Evolutionary conservation across 1,284 basidiomycete genomes (phyloP), one percentile per base, ranked within the genome.

Genomic region (Schizophyllum amplum): DNA sequence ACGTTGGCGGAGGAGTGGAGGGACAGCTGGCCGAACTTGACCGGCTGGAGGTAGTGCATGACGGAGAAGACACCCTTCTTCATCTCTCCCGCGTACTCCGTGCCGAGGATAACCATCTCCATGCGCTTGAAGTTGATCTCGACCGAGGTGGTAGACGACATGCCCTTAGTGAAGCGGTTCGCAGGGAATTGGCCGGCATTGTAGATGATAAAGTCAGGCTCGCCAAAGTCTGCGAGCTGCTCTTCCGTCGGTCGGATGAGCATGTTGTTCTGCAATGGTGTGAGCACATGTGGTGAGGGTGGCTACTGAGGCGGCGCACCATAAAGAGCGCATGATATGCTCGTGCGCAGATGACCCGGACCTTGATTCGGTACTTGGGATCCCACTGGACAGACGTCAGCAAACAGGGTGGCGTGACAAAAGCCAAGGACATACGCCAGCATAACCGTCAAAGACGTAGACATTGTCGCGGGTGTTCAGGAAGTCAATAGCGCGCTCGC

Each of bases 61-160:
- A 99, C 95, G 55, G 92, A 94, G 81, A 99, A 99, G 72, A 99
- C 92, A 73, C 97, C 97, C 86, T 99, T 99, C 82, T 99, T 99
- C 97, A 99, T 99, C 80, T 99, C 97, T 62, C 97, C 97, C 55
- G 97, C 97, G 73, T 99, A 99, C 73, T 99, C 96, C 57, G 97
- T 98, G 61, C 97, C 96, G 67, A 99, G 92, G 70, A 99, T 99
- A 70, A 99, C 95, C 96, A 99, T 99, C 77, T 99, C 97, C 91
- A 95, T 98, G 58, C 97, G 92, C 83, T 98, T 98, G 78, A 99
- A 99, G 86, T 99, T 99, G 81, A 99, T 93, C 79, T 98, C 97
- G 57, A 99, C 96, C 21, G 95, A 98, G 24, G 96, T 99, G 51
- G 95, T 92, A 33, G 94, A 98, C 62, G 94, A 97, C 96, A 99